Percentiles rank a stretch among this genome's conserved stretches.
phyloP scores from a whole-genome alignment of 2,329 filamentous ascomycete genomes.

The Xylariaceae sp. region DNA sequence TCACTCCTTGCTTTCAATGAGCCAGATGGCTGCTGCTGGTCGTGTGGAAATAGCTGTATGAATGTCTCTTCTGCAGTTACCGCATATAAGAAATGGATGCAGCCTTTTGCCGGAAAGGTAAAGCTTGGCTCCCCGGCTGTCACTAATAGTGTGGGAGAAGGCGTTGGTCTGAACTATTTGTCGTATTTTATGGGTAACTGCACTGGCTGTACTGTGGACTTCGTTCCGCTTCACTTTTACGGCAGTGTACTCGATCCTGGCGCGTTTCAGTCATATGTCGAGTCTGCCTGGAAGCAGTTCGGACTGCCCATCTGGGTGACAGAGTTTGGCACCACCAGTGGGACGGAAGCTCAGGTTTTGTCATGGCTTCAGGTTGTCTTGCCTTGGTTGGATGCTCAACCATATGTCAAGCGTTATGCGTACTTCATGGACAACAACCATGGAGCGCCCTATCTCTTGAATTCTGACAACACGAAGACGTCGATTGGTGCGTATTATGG shows the following conservation, averaged over 20 bases:
- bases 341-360: neutral
- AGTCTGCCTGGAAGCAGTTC: neutral
- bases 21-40: neutral
- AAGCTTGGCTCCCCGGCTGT: slow-evolving; percentile 1
- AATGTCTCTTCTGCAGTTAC: neutral
- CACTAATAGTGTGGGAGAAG: neutral
- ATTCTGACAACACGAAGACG: neutral
- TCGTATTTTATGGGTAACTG: neutral
- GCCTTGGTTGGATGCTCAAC: neutral
- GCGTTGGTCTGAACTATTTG: neutral
- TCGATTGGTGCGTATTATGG: neutral
- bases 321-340: slow-evolving; percentile 1
- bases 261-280: neutral
- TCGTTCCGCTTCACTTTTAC: slow-evolving; percentile 3
- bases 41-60: slow-evolving; percentile 1
- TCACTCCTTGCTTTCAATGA: slow-evolving; percentile 2
- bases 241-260: neutral
- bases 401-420: neutral
- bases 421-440: slow-evolving; percentile 1
- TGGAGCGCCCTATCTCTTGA: neutral
- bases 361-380: neutral
- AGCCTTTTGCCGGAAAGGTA: neutral
- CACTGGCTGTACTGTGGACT: neutral
- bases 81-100: neutral
- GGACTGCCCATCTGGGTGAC: slow-evolving; percentile 1